Base-by-base conservation (phyloP, 768 basidiomycete species). In the Chalciporus chontae region DNA sequence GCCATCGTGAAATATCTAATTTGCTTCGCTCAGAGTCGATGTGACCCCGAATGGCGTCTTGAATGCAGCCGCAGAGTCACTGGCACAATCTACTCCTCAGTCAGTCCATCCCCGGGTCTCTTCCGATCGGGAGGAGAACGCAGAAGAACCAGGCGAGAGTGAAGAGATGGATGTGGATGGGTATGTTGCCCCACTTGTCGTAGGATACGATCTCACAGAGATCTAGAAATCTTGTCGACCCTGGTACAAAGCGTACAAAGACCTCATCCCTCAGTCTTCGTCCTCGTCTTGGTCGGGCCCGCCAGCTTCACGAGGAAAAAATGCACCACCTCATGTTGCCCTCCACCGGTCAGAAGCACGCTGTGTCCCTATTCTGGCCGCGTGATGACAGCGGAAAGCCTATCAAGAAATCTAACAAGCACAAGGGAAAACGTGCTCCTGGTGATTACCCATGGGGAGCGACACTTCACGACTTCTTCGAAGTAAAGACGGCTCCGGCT, bases 401-500 rank as follows among this genome's bases (percentile, higher is more conserved):
- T 15, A 36, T 36, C n/a, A 31, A 10, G 9, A 3, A 15, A 15
- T 15, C 34, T 36, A 36, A 4, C 34, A 36, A 31, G 1, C 4
- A 14, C 13, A 39, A 3, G 4, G 67, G 66, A 0, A 69, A 45
- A 37, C 6, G 50, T 5, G 57, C 59, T 2, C 59, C 55, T 0
- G 63, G 63, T 10, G 59, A 57, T 0, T 55, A 54, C 34, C 40
- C 51, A 8, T 69, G 67, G 67, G 66, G 54, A 4, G 64, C 53
- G 0, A 68, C 66, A 8, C 44, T 68, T 10, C 62, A 55, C 29
- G 67, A 69, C 31, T 45, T 69, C 31, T 69, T 38, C 31, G 0
- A 18, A 5, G 58, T 65, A 17, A 5, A 17, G 26, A 44, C 43
- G 21, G 0, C 59, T 1, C 64, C 62, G 0, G 0, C 11, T 0